Conservation (phyloP, 1,284 basidiomycete genomes). For the Puccinia sorghi region DNA sequence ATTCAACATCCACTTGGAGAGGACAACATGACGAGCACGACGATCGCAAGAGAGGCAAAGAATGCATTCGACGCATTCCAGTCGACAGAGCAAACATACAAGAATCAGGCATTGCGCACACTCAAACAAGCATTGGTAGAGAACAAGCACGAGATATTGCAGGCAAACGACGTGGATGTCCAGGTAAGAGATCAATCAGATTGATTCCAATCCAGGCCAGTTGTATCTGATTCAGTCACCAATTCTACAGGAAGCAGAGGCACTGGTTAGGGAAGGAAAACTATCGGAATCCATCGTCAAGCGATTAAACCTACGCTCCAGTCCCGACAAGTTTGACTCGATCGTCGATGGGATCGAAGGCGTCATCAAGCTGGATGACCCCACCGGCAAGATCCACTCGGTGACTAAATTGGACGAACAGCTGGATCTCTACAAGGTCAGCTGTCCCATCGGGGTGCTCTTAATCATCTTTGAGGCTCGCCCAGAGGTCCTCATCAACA, state of each 20-base stretch:
- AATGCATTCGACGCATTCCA: slow-evolving; percentile 21
- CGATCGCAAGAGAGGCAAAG: background rate
- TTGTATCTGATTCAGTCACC: background rate
- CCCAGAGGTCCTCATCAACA: slow-evolving; percentile 97
- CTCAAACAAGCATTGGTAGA: slow-evolving; percentile 70
- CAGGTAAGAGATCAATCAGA: slow-evolving; percentile 61
- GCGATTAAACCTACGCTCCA: slow-evolving; percentile 77
- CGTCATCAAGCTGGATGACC: slow-evolving; percentile 80
- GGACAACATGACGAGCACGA: no score
- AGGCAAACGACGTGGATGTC: slow-evolving; percentile 77
- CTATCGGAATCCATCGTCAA: slow-evolving; percentile 80
- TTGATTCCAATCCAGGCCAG: no score
- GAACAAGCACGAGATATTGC: slow-evolving; percentile 69
- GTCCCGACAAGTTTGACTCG: slow-evolving; percentile 84
- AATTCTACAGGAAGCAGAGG: slow-evolving; percentile 68
- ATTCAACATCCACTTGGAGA: no score
- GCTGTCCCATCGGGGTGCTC: slow-evolving; percentile 94
- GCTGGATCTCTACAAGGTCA: slow-evolving; percentile 86
- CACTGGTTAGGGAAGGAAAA: slow-evolving; percentile 75
- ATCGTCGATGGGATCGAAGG: slow-evolving; percentile 89
- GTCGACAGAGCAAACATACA: background rate
- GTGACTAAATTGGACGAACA: slow-evolving; percentile 81
- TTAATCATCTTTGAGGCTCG: slow-evolving; percentile 97
- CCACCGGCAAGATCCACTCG: slow-evolving; percentile 82
- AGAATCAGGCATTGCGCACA: slow-evolving; percentile 54